Conservation (phyloP, 148 eudicot genomes). For the Silene conica region DNA sequence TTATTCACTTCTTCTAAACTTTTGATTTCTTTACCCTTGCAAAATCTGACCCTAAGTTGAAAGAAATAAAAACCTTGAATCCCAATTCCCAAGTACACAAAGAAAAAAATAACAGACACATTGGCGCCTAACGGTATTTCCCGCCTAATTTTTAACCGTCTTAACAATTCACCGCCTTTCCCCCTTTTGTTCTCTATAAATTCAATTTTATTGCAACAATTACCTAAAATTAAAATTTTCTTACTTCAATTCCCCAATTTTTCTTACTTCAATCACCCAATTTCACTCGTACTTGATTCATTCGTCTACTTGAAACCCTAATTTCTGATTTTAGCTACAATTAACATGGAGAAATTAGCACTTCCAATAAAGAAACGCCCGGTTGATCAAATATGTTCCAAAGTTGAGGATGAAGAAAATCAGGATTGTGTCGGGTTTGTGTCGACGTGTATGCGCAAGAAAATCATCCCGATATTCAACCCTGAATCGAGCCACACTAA, state of each 20-base stretch:
- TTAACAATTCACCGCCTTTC: too few relatives aligned
- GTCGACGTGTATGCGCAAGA: neutral
- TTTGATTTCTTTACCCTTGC: too few relatives aligned
- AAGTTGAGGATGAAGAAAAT: neutral
- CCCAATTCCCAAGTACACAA: too few relatives aligned
- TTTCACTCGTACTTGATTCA: neutral
- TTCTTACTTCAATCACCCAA: neutral
- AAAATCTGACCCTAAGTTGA: too few relatives aligned
- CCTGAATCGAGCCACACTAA: neutral
- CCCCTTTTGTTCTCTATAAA: too few relatives aligned
- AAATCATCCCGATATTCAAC: neutral
- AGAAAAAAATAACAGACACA: too few relatives aligned
- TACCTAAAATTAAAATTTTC: neutral
- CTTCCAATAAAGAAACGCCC: slow-evolving; percentile 9
- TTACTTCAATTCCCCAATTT: neutral
- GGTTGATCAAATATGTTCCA: neutral
- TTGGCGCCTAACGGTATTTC: too few relatives aligned
- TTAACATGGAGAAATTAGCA: neutral
- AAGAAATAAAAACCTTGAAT: too few relatives aligned
- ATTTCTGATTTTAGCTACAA: neutral
- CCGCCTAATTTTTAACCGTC: too few relatives aligned
- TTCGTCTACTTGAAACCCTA: too few relatives aligned
- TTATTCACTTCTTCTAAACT: too few relatives aligned
- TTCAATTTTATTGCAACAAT: neutral
- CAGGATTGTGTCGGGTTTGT: neutral